A percentile compares a stretch with the other conserved stretches of the same genome.
These are phyloP conservation scores for Miscanthus lutarioriparius DNA, from an alignment of 176 grass and related monocot genomes.

Conservation along the genomic window DNA sequence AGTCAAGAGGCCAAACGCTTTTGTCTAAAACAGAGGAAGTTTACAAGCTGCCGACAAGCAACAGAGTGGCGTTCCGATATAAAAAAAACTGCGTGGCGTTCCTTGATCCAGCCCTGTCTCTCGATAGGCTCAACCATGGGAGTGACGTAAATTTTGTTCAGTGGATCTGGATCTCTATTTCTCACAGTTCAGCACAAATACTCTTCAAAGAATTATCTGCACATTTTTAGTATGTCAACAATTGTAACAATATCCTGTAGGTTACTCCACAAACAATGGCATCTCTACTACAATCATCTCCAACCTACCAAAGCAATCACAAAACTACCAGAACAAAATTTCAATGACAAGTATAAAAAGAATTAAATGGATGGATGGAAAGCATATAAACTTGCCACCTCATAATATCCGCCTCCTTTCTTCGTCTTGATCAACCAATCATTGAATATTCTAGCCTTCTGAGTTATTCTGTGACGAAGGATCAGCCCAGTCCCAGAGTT, in stretches of 20 bases:
- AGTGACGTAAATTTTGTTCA: not conserved
- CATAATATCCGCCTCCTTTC: conserved; percentile 29
- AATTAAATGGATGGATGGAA: conserved; percentile 36
- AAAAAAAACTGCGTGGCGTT: not conserved
- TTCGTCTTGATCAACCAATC: conserved; percentile 18
- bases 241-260: conserved; percentile 61
- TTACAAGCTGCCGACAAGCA: not conserved
- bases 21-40: not conserved
- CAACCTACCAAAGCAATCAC: conserved; percentile 47
- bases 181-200: not conserved
- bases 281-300: conserved; percentile 56
- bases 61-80: not conserved
- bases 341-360: conserved; percentile 34
- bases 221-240: conserved; percentile 56
- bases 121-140: not conserved
- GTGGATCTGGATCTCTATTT: not conserved
- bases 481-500: conserved; percentile 39
- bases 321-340: conserved; percentile 63
- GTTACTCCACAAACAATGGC: conserved; percentile 60
- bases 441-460: conserved; percentile 24
- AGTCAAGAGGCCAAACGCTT: not conserved
- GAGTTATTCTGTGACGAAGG: conserved; percentile 34
- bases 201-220: conserved; percentile 65
- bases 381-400: conserved; percentile 31
- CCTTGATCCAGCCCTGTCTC: not conserved